These are phyloP conservation scores for Alnus glutinosa DNA, from an alignment of 306 rosid species.

Conservation along the genomic window DNA sequence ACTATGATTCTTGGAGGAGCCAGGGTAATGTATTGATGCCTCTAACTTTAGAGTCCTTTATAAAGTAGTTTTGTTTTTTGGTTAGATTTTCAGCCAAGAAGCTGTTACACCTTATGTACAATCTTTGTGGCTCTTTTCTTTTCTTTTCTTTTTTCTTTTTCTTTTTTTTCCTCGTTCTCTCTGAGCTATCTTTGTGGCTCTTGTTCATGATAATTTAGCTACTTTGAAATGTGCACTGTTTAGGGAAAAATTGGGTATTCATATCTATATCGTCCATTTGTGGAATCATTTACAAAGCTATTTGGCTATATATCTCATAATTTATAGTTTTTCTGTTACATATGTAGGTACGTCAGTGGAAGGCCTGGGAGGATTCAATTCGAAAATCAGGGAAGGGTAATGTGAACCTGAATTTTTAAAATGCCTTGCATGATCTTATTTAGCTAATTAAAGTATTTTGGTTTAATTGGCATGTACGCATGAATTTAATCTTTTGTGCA, in stretches of 20 bases:
- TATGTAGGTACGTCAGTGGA: constrained; percentile 70
- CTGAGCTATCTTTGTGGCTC: neutral
- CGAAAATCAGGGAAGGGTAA: constrained; percentile 25
- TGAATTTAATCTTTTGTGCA: constrained; percentile 11
- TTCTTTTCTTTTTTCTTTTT: too few relatives aligned
- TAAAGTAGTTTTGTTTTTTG: neutral
- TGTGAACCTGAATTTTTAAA: constrained; percentile 27
- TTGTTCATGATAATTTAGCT: neutral
- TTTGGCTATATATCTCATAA: constrained; percentile 5
- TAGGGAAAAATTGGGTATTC: too few relatives aligned
- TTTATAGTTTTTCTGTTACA: constrained; percentile 23
- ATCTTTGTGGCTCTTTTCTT: too few relatives aligned
- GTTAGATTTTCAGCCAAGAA: neutral
- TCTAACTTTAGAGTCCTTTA: neutral
- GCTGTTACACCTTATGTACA: neutral
- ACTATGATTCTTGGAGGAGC: constrained; percentile 78
- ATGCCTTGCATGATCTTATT: constrained; percentile 8
- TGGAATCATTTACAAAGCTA: neutral
- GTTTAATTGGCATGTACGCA: constrained; percentile 5
- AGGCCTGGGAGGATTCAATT: constrained; percentile 59
- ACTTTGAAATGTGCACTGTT: too few relatives aligned
- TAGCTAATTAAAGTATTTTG: constrained; percentile 13
- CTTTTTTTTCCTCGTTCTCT: too few relatives aligned
- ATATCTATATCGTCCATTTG: neutral
- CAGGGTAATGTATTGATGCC: constrained; percentile 50